Conservation (phyloP, 2,329 filamentous ascomycete genomes). For the Epichloe coenophiala region DNA sequence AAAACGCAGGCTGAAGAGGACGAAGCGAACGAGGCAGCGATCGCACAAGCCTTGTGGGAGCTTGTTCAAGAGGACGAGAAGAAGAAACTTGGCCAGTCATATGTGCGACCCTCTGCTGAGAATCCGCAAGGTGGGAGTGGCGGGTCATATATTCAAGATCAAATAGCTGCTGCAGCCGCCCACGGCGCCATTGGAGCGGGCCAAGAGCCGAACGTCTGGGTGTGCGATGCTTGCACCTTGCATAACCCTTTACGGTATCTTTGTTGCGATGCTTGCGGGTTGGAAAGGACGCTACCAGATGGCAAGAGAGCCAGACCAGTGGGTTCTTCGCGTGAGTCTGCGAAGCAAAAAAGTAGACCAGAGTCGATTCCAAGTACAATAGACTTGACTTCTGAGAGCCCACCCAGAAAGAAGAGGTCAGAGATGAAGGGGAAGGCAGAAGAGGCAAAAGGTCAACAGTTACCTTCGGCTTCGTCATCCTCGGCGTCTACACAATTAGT, state of each 20-base stretch:
- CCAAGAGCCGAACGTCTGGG: constrained; percentile 27
- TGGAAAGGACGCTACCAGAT: constrained; percentile 19
- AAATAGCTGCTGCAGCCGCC: not conserved
- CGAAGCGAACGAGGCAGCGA: constrained; percentile 75
- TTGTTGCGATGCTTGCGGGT: constrained; percentile 43
- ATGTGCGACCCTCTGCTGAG: constrained; percentile 32
- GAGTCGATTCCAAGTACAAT: constrained; percentile 11
- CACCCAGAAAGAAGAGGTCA: constrained; percentile 11
- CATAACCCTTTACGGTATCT: constrained; percentile 37
- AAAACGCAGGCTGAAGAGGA: constrained; percentile 77
- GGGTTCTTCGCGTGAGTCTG: not conserved
- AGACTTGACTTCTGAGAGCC: constrained; percentile 21
- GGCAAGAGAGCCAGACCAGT: constrained; percentile 7
- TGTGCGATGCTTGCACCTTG: constrained; percentile 42
- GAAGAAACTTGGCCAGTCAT: constrained; percentile 37
- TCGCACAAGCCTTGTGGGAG: constrained; percentile 75
- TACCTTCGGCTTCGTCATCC: constrained; percentile 6
- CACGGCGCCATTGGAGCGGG: not conserved
- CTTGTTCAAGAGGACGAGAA: constrained; percentile 64
- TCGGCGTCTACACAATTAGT: constrained; percentile 14
- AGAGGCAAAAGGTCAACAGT: constrained; percentile 1
- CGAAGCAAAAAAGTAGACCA: constrained; percentile 8
- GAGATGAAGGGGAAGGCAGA: constrained; percentile 1
- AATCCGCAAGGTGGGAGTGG: constrained; percentile 10
- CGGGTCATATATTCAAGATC: constrained; percentile 17